phyloP scores from a whole-genome alignment of 495 filamentous ascomycete genomes.

The Letharia lupina region DNA sequence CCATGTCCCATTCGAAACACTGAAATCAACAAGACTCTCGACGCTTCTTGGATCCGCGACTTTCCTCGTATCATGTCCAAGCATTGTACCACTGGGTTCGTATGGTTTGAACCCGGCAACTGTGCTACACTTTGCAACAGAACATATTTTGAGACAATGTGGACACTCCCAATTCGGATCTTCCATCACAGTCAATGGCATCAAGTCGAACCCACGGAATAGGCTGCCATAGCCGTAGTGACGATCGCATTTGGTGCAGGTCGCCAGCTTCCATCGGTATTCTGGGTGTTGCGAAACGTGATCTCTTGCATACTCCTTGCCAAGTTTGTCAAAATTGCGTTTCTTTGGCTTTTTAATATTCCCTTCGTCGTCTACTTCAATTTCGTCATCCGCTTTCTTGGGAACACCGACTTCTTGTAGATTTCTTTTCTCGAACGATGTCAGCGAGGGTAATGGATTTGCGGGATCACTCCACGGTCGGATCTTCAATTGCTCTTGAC shows the following conservation, averaged over 20 bases:
- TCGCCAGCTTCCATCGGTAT: slow-evolving; percentile 68
- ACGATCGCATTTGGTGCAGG: slow-evolving; percentile 63
- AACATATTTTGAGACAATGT: slow-evolving; percentile 74
- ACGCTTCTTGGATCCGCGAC: slow-evolving; percentile 84
- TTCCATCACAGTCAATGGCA: slow-evolving; percentile 71
- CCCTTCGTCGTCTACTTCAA: slow-evolving; percentile 34
- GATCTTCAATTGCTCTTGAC: slow-evolving; percentile 70
- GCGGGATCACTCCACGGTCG: slow-evolving; percentile 59
- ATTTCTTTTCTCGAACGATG: slow-evolving; percentile 13
- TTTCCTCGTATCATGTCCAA: slow-evolving; percentile 81
- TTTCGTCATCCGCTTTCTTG: slow-evolving; percentile 32
- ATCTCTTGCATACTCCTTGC: slow-evolving; percentile 47
- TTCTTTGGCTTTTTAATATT: slow-evolving; percentile 36
- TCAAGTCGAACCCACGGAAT: slow-evolving; percentile 80
- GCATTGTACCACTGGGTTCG: slow-evolving; percentile 69
- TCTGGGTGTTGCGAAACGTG: slow-evolving; percentile 75
- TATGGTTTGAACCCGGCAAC: slow-evolving; percentile 57
- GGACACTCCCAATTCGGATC: slow-evolving; percentile 78
- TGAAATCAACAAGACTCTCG: slow-evolving; percentile 78
- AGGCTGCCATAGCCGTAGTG: slow-evolving; percentile 84
- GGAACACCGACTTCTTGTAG: background rate
- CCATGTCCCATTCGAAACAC: slow-evolving; percentile 73
- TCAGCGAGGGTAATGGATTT: slow-evolving; percentile 30
- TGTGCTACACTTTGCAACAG: slow-evolving; percentile 65
- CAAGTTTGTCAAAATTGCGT: slow-evolving; percentile 38